Percentiles rank a stretch among this genome's conserved stretches.
These are phyloP conservation scores for Lodderomyces beijingensis DNA, from an alignment of 1,139 yeast species.

Conservation along the genomic window DNA sequence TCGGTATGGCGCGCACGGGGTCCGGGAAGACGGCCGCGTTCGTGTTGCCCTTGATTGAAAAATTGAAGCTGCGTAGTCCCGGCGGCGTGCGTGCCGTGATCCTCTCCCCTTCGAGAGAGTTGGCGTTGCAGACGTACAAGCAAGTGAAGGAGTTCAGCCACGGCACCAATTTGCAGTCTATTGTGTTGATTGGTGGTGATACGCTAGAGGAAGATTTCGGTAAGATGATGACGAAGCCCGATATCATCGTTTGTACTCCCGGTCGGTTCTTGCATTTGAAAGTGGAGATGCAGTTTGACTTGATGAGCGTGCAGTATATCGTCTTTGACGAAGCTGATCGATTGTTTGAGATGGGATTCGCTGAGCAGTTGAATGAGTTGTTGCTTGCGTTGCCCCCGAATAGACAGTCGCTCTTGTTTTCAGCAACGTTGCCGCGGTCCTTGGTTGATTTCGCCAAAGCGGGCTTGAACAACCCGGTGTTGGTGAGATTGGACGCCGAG, in stretches of 20 bases:
- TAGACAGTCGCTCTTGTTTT: constrained; percentile 84
- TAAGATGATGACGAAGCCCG: constrained; percentile 91
- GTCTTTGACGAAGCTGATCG: constrained; percentile 99
- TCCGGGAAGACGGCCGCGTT: constrained; percentile 99
- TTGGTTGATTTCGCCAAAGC: constrained; percentile 97
- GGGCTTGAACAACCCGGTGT: constrained; percentile 85
- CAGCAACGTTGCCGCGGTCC: constrained; percentile 91
- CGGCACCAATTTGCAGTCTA: constrained; percentile 79
- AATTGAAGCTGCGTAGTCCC: constrained; percentile 59
- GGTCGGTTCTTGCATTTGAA: constrained; percentile 95
- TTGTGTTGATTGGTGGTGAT: constrained; percentile 93
- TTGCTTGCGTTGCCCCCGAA: constrained; percentile 75
- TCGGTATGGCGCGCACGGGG: constrained; percentile 99
- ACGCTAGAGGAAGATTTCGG: constrained; percentile 93
- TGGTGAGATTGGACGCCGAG: constrained; percentile 90
- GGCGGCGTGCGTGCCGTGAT: constrained; percentile 88
- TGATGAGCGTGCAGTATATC: constrained; percentile 78
- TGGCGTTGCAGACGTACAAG: constrained; percentile 87
- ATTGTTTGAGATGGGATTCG: constrained; percentile 94
- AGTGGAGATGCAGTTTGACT: constrained; percentile 88
- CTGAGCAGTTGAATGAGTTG: constrained; percentile 89
- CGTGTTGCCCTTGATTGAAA: constrained; percentile 87
- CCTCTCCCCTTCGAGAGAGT: constrained; percentile 80
- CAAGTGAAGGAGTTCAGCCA: constrained; percentile 84
- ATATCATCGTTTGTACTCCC: constrained; percentile 93